Evolutionary conservation across 192 early-diverging fungal species (phyloP).

Genomic region (Coemansia sp.): DNA sequence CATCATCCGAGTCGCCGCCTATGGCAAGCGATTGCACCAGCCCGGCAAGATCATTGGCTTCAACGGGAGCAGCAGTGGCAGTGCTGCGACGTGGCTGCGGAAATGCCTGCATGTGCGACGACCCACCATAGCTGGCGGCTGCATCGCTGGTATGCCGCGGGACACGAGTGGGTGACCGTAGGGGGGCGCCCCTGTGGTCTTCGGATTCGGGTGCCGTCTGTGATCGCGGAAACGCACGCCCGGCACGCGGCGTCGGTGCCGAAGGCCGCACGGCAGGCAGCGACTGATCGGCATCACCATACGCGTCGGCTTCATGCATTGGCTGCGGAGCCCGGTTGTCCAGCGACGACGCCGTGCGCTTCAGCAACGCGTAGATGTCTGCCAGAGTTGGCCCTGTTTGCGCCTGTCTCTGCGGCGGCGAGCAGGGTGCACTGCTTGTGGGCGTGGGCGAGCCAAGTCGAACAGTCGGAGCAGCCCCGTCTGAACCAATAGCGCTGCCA

Average conservation of each 20-base stretch:
- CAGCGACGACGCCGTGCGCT: conserved; percentile 17
- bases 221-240: conserved; percentile 11
- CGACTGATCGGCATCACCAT: conserved; percentile 1
- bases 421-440: neutral
- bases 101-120: neutral
- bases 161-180: conserved; percentile 19
- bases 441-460: conserved; percentile 24
- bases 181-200: neutral
- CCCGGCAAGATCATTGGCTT: neutral
- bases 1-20: neutral
- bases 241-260: conserved; percentile 45
- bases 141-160: conserved; percentile 25
- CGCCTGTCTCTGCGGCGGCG: neutral
- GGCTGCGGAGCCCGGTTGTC: neutral
- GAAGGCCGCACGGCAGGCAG: conserved; percentile 16
- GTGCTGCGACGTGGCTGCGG: neutral
- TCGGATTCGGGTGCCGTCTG: conserved; percentile 2
- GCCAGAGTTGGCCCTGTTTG: conserved; percentile 23
- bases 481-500: neutral
- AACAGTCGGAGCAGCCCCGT: conserved; percentile 19
- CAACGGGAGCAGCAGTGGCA: no score
- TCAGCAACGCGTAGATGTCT: conserved; percentile 46
- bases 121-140: neutral
- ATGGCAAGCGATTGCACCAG: neutral
- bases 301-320: neutral